Evolutionary conservation across 495 filamentous ascomycete genomes (phyloP), one percentile per base, ranked within the genome.

Genomic region (Aspergillus sparsus): DNA sequence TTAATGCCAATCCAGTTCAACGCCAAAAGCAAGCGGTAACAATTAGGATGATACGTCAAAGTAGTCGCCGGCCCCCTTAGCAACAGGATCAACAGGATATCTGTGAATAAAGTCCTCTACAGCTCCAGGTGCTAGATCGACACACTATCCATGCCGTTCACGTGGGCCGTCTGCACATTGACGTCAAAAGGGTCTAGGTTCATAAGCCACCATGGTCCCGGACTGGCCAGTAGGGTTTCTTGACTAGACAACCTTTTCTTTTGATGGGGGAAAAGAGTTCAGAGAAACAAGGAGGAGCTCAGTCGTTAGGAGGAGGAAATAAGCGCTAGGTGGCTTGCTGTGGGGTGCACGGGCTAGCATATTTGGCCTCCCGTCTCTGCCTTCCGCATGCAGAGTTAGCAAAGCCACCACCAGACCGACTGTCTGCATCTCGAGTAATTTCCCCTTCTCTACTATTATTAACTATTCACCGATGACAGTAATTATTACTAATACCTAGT

Each of bases 111-210:
- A 27, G 21, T 27, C 21, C 21, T 27, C 21, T 27, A 27, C 21
- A 27, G 21, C 21, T 27, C 21, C 21, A 27, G 21, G 21, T 27
- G 21, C 4, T 15, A 18, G 57, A 54, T 60, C 58, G 58, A 54
- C 50, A 27, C 49, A 50, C 49, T 41, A 60, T 47, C 18, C 37
- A 51, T n/a, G 27, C 35, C 35, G 49, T n/a, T 37, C 57, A 59
- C 57, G 53, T 60, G 58, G 50, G 42, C 37, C 39, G 46, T 49
- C 50, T 54, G 58, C 58, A 60, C 50, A 47, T 42, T 60, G 58
- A 60, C 58, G 58, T 60, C 50, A 39, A 33, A 46, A 41, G n/a
- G n/a, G 31, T n/a, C 10, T 52, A 9, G 32, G 7, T 32, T 34
- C 21, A 11, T 31, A 31, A 51, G 18, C 32, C 49, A 34, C 32